These are phyloP conservation scores for Ophiostoma ips DNA, from an alignment of 2,329 filamentous ascomycete species.

Conservation along the genomic window DNA sequence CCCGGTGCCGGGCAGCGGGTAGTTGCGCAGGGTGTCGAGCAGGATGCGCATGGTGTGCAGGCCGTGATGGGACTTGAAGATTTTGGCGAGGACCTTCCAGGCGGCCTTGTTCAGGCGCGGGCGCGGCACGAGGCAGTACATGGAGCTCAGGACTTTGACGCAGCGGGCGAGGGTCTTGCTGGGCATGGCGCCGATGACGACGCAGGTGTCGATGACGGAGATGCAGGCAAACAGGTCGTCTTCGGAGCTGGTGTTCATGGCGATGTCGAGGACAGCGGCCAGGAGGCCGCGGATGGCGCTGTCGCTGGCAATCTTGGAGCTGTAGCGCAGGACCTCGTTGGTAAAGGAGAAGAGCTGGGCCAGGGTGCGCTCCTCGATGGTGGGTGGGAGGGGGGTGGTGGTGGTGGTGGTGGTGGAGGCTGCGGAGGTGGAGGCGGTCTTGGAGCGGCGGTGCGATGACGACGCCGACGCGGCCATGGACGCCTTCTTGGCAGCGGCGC, in stretches of 20 bases:
- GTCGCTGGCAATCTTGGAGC: conserved; percentile 53
- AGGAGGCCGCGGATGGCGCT: conserved; percentile 47
- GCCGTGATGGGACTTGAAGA: conserved; percentile 61
- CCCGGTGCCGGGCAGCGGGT: conserved; percentile 29
- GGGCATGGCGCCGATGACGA: conserved; percentile 60
- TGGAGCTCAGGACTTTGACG: conserved; percentile 57
- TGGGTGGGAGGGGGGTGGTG: no score
- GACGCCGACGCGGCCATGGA: background rate
- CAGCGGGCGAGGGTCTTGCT: conserved; percentile 47
- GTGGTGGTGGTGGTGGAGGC: no score
- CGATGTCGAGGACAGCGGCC: conserved; percentile 49
- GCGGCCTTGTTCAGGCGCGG: conserved; percentile 45
- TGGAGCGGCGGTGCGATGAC: no score
- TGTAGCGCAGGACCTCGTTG: conserved; percentile 60
- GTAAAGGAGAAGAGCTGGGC: conserved; percentile 50
- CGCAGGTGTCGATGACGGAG: conserved; percentile 52
- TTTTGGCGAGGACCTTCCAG: conserved; percentile 56
- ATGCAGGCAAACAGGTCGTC: conserved; percentile 56
- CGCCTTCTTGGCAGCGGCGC: conserved; percentile 23
- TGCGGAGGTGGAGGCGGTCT: no score
- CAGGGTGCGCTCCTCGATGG: conserved; percentile 47
- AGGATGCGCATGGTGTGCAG: conserved; percentile 53
- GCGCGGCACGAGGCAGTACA: conserved; percentile 49
- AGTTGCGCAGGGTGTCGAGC: conserved; percentile 44
- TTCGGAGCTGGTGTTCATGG: conserved; percentile 49